Percentiles rank a stretch among this genome's conserved stretches.
phyloP scores from a whole-genome alignment of 192 early-diverging fungal genomes.

The Linnemannia elongata region DNA sequence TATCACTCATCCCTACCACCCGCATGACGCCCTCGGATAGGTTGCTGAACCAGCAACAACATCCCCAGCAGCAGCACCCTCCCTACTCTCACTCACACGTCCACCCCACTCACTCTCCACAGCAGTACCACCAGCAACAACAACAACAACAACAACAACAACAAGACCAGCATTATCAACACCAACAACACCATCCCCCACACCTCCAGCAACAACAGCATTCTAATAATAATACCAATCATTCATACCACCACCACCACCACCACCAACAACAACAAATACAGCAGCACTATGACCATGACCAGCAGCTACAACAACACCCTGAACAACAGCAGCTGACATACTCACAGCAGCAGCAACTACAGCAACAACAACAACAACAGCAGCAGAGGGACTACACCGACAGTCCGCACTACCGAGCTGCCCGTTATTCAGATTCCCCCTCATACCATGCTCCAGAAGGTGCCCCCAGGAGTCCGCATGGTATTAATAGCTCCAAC shows the following conservation, averaged over 20 bases:
- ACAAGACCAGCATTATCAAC: not conserved
- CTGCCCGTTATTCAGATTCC: constrained; percentile 2
- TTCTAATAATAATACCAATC: not conserved
- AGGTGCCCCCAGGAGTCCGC: constrained; percentile 1
- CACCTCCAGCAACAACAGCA: not conserved
- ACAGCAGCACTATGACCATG: constrained; percentile 1
- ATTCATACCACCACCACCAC: not conserved
- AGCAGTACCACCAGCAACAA: not conserved
- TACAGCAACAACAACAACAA: not conserved
- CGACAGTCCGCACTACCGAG: not conserved
- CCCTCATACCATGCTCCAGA: constrained; percentile 6
- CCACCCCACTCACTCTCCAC: not conserved
- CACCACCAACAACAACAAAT: constrained; percentile 3
- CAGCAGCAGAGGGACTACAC: not conserved
- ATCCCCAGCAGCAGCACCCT: constrained; percentile 4
- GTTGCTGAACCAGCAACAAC: constrained; percentile 32
- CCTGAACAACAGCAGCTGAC: not conserved
- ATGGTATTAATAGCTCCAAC: constrained; percentile 5
- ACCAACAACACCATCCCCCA: not conserved
- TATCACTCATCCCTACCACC: not conserved
- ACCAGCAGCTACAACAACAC: not conserved
- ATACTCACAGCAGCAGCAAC: not conserved
- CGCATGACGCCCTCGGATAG: constrained; percentile 25
- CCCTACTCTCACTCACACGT: not conserved
- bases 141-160: constrained; percentile 10